A percentile compares a stretch with the other conserved stretches of the same genome.
Conservation (phyloP, 2,329 filamentous ascomycete species). For the Coniochaeta pulveracea region DNA sequence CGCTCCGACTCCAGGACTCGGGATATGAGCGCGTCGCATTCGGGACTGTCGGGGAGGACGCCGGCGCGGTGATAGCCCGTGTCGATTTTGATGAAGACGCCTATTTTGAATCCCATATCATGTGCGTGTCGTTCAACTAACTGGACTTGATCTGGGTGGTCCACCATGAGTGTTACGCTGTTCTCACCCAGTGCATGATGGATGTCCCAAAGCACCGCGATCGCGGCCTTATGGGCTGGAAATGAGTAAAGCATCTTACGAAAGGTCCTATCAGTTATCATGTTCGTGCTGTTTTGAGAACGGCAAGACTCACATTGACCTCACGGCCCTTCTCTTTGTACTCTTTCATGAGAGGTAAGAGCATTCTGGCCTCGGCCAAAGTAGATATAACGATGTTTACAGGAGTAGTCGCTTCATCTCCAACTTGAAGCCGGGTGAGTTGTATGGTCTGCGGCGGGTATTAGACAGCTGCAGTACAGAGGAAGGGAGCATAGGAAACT, state of each 20-base stretch:
- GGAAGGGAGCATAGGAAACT: constrained; percentile 2
- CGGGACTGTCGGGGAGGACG: constrained; percentile 36
- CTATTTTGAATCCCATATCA: too few relatives aligned
- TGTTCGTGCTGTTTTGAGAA: neutral
- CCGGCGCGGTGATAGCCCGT: constrained; percentile 64
- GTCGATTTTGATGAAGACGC: constrained; percentile 63
- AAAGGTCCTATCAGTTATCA: neutral
- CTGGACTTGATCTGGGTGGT: constrained; percentile 52
- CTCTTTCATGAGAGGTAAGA: constrained; percentile 48
- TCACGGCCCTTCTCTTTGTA: constrained; percentile 39
- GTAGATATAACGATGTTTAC: constrained; percentile 64
- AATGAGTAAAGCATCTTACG: constrained; percentile 58
- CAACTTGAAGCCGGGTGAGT: constrained; percentile 51
- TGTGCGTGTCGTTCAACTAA: too few relatives aligned
- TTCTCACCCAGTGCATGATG: constrained; percentile 41
- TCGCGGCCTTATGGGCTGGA: constrained; percentile 49
- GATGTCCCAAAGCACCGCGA: constrained; percentile 48
- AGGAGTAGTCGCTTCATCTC: constrained; percentile 30
- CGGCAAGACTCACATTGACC: constrained; percentile 44
- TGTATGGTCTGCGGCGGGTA: constrained; percentile 12
- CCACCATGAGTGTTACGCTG: constrained; percentile 55
- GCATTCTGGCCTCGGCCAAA: constrained; percentile 58
- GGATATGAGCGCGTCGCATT: constrained; percentile 33
- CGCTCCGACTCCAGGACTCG: constrained; percentile 30
- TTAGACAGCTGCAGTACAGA: neutral